phyloP scores from a whole-genome alignment of 106 monocot genomes.

The Allium cepa region DNA sequence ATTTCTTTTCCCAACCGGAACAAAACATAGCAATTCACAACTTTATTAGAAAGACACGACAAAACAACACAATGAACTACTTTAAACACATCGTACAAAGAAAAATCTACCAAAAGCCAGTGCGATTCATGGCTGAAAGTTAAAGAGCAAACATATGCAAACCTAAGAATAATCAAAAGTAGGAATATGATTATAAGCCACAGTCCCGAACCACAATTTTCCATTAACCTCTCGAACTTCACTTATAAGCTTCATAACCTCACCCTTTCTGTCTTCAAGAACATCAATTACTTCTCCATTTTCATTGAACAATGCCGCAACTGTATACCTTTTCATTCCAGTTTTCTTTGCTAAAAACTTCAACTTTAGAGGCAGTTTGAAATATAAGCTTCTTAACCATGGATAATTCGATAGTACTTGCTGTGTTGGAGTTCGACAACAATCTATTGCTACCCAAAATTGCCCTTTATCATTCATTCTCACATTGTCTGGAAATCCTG shows the following conservation, averaged over 20 bases:
- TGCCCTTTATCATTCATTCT: constrained; percentile 52
- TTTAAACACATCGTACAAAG: too few species aligned
- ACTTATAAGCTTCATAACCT: constrained; percentile 76
- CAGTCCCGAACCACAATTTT: constrained; percentile 91
- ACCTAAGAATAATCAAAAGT: constrained; percentile 36
- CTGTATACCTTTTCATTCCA: constrained; percentile 70
- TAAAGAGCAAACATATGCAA: too few species aligned
- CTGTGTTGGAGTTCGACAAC: constrained; percentile 57
- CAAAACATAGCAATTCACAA: too few species aligned
- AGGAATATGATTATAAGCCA: constrained; percentile 87
- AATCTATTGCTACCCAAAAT: constrained; percentile 93
- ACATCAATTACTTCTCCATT: constrained; percentile 53
- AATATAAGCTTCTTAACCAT: constrained; percentile 78
- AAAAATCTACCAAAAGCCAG: too few species aligned
- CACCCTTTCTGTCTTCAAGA: constrained; percentile 54
- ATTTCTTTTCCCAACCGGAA: too few species aligned
- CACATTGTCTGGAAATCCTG: constrained; percentile 90
- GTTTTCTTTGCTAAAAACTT: constrained; percentile 28
- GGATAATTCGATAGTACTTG: constrained; percentile 62
- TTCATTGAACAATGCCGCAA: constrained; percentile 45
- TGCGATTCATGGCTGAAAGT: too few species aligned
- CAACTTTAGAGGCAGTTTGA: constrained; percentile 61
- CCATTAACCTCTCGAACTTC: constrained; percentile 73
- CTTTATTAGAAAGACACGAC: too few species aligned
- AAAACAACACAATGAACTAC: too few species aligned